Conservation (phyloP, 2,329 filamentous ascomycete species). For the Talaromyces funiculosus region DNA sequence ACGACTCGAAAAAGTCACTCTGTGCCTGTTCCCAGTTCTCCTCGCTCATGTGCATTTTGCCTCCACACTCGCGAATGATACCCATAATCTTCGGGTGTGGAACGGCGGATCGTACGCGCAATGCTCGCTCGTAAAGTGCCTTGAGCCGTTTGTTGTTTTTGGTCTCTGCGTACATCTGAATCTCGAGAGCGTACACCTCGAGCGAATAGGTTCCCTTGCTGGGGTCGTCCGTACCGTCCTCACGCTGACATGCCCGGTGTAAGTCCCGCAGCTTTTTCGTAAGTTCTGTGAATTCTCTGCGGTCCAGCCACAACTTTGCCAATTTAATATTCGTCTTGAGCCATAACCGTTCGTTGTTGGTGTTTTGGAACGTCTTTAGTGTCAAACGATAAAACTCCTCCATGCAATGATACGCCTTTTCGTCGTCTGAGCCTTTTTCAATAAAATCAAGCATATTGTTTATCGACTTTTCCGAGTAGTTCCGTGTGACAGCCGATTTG, state of each 20-base stretch:
- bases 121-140: conserved; percentile 80
- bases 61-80: conserved; percentile 95
- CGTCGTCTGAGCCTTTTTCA: conserved; percentile 76
- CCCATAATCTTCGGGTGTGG: conserved; percentile 99
- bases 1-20: conserved; percentile 97
- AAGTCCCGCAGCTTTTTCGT: conserved; percentile 81
- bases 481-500: conserved; percentile 91
- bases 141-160: conserved; percentile 97
- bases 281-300: conserved; percentile 77
- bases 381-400: conserved; percentile 94
- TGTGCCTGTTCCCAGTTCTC: conserved; percentile 98
- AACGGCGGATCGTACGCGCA: conserved; percentile 91
- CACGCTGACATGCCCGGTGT: conserved; percentile 78
- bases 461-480: conserved; percentile 98
- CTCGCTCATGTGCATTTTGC: conserved; percentile 99
- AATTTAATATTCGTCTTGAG: conserved; percentile 98
- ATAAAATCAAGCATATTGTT: conserved; percentile 99
- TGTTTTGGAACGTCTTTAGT: conserved; percentile 89
- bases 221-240: conserved; percentile 75
- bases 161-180: conserved; percentile 96
- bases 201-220: conserved; percentile 95
- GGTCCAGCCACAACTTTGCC: conserved; percentile 81
- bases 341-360: conserved; percentile 95
- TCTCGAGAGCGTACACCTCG: conserved; percentile 94
- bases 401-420: conserved; percentile 72